Conservation (phyloP, 495 filamentous ascomycete species). For the Filosporella fistucella region DNA sequence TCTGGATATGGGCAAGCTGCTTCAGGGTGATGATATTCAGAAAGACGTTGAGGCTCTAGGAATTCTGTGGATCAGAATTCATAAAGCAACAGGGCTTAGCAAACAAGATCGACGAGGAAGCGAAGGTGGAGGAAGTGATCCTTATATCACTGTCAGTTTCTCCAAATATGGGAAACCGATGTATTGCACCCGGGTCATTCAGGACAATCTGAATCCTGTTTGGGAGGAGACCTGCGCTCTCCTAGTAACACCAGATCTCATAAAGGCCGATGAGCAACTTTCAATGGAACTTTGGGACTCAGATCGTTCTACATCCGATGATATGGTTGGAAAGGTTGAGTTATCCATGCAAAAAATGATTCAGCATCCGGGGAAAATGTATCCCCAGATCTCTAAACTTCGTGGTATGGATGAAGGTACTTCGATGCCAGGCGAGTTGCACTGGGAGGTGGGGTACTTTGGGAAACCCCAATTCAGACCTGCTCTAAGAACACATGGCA, state of each 20-base stretch:
- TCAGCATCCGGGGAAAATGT: slow-evolving; percentile 88
- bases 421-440: slow-evolving; percentile 86
- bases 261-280: slow-evolving; percentile 89
- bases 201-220: slow-evolving; percentile 88
- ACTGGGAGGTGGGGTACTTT: slow-evolving; percentile 96
- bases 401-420: slow-evolving; percentile 75
- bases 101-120: slow-evolving; percentile 87
- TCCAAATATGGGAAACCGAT: slow-evolving; percentile 94
- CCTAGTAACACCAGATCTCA: slow-evolving; percentile 77
- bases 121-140: slow-evolving; percentile 86
- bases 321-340: slow-evolving; percentile 92
- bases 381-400: slow-evolving; percentile 82
- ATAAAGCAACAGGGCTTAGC: slow-evolving; percentile 78
- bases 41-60: slow-evolving; percentile 85
- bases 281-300: slow-evolving; percentile 96
- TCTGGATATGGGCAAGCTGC: slow-evolving; percentile 83
- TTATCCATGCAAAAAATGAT: slow-evolving; percentile 92
- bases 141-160: slow-evolving; percentile 72
- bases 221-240: slow-evolving; percentile 90
- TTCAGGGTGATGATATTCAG: slow-evolving; percentile 83
- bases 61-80: slow-evolving; percentile 85
- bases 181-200: slow-evolving; percentile 94
- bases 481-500: slow-evolving; percentile 80
- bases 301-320: slow-evolving; percentile 81
- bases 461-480: slow-evolving; percentile 80